These are phyloP conservation scores for Erythrophleum fordii DNA, from an alignment of 306 rosid genomes.

Conservation along the genomic window DNA sequence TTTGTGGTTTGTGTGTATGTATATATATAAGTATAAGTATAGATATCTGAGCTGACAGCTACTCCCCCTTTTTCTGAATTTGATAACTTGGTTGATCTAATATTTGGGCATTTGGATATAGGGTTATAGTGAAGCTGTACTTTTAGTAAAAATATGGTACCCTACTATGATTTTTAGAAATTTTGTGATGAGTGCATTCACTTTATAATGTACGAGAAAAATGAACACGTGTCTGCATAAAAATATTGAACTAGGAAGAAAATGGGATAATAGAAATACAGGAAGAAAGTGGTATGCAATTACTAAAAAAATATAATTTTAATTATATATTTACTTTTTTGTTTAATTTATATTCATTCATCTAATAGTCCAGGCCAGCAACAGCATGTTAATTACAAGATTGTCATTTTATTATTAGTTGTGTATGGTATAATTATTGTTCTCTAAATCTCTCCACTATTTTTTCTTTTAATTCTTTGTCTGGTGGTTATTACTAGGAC, in stretches of 20 bases:
- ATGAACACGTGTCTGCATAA: background rate
- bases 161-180: background rate
- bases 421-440: background rate
- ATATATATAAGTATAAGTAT: background rate
- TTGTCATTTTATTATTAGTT: background rate
- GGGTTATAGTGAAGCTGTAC: background rate
- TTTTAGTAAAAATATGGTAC: too few species aligned
- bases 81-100: background rate
- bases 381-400: background rate
- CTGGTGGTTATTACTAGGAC: background rate
- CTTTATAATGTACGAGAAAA: background rate
- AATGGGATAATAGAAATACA: background rate
- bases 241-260: background rate
- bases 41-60: background rate
- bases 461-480: background rate
- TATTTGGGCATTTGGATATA: background rate
- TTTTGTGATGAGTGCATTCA: background rate
- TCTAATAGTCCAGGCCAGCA: background rate
- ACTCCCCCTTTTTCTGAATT: too few species aligned
- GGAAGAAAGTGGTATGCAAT: background rate
- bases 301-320: background rate
- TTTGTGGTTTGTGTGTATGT: background rate
- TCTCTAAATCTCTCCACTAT: background rate
- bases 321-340: background rate
- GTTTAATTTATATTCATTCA: background rate